Base-by-base conservation (phyloP, 192 early-diverging fungal genomes). In the Mycoemilia scoparia region DNA sequence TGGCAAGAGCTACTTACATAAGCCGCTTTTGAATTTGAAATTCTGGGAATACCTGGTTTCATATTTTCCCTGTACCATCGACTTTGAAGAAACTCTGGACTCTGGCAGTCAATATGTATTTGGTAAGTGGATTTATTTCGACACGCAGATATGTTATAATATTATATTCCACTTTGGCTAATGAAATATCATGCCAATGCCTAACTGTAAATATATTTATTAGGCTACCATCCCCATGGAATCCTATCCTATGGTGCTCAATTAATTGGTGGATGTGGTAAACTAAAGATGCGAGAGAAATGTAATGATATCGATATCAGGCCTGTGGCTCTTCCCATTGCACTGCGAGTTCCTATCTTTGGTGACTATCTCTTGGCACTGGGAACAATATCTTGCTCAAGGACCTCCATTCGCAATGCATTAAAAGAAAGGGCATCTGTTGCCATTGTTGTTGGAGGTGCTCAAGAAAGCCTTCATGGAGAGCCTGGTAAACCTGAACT, bases 171-270 rank as follows among this genome's bases (percentile, higher is more conserved):
- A 16, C 19, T 23, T 39, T 29, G 10, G n/a, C 3, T 3, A 36
- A 36, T 16, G 7, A 17, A 23, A 6, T 36, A 13, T 16, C 13
- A 5, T 36, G 12, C 12, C 16, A 16, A n/a, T 17, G 20, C n/a
- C n/a, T n/a, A 14, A n/a, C 10, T 34, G 39, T 65, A 14, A n/a
- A n/a, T n/a, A n/a, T n/a, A n/a, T n/a, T n/a, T n/a, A n/a, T n/a
- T n/a, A n/a, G n/a, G n/a, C n/a, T n/a, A 84, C 45, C 88, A 97
- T 48, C 88, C 88, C 12, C 86, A 91, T 42, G 87, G 85, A 5
- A 79, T 93, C 35, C 81, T 89, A 33, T 66, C 76, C 11, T 67
- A 88, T 16, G 83, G 80, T 10, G 80, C 86, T 1, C 76, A 76
- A 57, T 67, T 69, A 10, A 77, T 82, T 29, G 87, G 86, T 51